Conservation (phyloP, 331 rosid genomes). For the Dryas integrifolia region DNA sequence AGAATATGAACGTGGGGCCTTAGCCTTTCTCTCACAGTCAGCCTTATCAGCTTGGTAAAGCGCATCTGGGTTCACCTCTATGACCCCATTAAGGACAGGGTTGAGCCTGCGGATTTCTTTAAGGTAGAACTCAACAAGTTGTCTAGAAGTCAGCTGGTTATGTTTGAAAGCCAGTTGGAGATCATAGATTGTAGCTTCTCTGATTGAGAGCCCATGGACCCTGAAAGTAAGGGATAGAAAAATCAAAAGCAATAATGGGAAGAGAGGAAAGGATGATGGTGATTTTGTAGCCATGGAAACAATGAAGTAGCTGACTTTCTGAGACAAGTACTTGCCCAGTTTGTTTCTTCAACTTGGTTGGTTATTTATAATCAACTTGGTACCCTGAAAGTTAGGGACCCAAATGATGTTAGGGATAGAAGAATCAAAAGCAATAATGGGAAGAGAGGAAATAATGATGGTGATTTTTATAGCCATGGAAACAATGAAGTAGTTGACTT, state of each 20-base stretch:
- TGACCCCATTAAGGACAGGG: conserved; percentile 44
- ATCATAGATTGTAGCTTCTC: conserved; percentile 35
- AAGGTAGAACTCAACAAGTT: conserved; percentile 47
- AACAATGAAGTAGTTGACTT: background rate
- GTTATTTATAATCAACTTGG: conserved; percentile 2
- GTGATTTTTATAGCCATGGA: conserved; percentile 26
- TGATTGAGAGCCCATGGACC: conserved; percentile 13
- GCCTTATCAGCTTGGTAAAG: conserved; percentile 54
- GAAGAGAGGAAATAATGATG: conserved; percentile 14
- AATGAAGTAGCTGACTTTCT: background rate
- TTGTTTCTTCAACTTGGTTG: background rate
- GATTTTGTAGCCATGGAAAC: conserved; percentile 27
- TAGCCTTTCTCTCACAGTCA: conserved; percentile 43
- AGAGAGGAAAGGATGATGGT: conserved; percentile 12
- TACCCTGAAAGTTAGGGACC: background rate
- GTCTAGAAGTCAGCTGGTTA: conserved; percentile 36
- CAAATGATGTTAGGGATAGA: background rate
- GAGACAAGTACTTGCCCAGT: no score
- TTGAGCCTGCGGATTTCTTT: conserved; percentile 43
- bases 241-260: conserved; percentile 17
- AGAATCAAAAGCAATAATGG: background rate
- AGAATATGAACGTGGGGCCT: conserved; percentile 13
- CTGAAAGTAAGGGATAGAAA: background rate
- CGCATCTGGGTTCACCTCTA: conserved; percentile 65
- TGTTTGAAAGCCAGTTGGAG: conserved; percentile 38